A percentile compares a stretch with the other conserved stretches of the same genome.
Evolutionary conservation across 345 rosid species (phyloP).

Genomic region (Erodium maritimum): DNA sequence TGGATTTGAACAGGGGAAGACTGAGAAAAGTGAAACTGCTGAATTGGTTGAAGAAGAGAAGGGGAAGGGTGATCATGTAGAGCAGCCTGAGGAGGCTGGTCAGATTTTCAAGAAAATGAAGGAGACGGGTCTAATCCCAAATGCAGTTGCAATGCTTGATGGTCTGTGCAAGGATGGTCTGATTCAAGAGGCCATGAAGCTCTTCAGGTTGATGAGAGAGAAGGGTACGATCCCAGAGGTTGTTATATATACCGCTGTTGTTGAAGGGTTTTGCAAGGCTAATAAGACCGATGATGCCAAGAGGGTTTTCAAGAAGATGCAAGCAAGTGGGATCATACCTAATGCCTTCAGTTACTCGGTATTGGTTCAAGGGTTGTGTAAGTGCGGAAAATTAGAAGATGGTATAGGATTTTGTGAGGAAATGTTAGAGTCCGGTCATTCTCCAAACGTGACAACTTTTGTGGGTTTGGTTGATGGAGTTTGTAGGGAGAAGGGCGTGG

Average conservation of each 20-base stretch:
- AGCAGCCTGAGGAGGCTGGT: conserved; percentile 35
- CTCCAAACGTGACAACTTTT: conserved; percentile 67
- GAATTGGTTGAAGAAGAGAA: conserved; percentile 13
- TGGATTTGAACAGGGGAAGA: conserved; percentile 23
- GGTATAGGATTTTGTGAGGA: conserved; percentile 45
- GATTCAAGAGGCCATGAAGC: conserved; percentile 82
- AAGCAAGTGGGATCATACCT: conserved; percentile 46
- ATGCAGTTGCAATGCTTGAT: conserved; percentile 90
- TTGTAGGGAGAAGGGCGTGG: conserved; percentile 54
- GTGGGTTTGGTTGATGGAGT: conserved; percentile 73
- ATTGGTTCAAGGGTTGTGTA: conserved; percentile 57
- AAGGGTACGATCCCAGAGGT: conserved; percentile 85
- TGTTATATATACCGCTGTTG: conserved; percentile 84
- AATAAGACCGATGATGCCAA: conserved; percentile 66
- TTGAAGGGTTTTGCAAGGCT: conserved; percentile 79
- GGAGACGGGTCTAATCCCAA: conserved; percentile 82
- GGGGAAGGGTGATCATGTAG: conserved; percentile 3
- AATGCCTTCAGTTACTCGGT: conserved; percentile 60
- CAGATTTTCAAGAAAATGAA: conserved; percentile 78
- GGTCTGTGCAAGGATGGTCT: conserved; percentile 95
- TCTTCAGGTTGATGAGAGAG: conserved; percentile 69
- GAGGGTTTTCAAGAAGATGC: conserved; percentile 82
- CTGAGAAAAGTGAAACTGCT: background rate
- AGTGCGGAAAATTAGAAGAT: conserved; percentile 41
- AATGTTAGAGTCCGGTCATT: conserved; percentile 86